Evolutionary conservation across 2,329 filamentous ascomycete species (phyloP), one percentile per base, ranked within the genome.

Genomic region (Pestalotiopsis sp.): DNA sequence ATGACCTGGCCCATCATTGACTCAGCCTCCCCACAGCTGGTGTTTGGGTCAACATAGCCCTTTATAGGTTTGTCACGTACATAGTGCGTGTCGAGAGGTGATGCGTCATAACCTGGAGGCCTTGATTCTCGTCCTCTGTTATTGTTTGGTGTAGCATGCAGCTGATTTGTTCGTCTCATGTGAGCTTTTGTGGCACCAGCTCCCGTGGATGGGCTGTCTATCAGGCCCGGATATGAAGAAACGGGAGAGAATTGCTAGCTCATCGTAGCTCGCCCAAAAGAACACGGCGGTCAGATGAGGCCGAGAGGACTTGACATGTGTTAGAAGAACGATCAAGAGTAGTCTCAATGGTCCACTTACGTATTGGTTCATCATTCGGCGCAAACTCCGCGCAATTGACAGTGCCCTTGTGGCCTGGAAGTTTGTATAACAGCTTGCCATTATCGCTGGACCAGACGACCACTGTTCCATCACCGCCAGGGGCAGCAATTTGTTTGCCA

Each of bases 311-410:
- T 97, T 73, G 23, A 59, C 12, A 27, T n/a, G 2, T 7, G 7
- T 61, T 63, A 63, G 57, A 14, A 52, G 17, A n/a, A 39, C 23
- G 14, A n/a, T 9, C 13, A 4, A 56, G 38, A 41, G 25, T 64
- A 14, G 67, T 60, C 14, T 17, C 23, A 9, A n/a, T 31, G 14
- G 36, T 71, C 45, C 52, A 90, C 93, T 90, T 87, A 97, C 95
- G 88, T 70, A 98, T 92, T 23, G 94, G 94, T 75, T 98, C 94
- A 70, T 92, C 89, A 52, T 88, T 88, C 4, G 95, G 94, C 63
- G 93, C 92, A 78, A 99, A 97, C 74, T 97, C 92, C 67, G 95
- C 95, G 79, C 95, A 94, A 78, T 98, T 99, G 65, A 98, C 96
- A 0, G 93, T 93, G 41, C 95, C 96, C 81, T 94, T 96, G 80